Base-by-base conservation (phyloP, 2,329 filamentous ascomycete genomes). In the Fusarium ambrosium region DNA sequence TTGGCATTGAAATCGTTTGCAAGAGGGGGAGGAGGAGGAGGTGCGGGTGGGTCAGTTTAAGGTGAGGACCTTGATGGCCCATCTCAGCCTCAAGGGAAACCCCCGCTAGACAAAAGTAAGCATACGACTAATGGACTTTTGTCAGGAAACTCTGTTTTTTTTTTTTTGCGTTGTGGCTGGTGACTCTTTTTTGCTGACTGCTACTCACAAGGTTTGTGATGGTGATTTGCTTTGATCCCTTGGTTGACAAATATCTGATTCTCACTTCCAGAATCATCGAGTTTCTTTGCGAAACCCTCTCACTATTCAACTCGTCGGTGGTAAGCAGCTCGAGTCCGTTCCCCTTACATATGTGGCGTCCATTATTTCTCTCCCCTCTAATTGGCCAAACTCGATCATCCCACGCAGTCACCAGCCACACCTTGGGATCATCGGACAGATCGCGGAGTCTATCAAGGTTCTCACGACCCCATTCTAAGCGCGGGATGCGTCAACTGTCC, bases 31-130 rank as follows among this genome's bases (percentile, higher is more conserved):
- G 68, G n/a, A 20, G 32, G 34, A 56, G 32, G 39, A 66, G 56
- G 62, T 65, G 53, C 61, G 64, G 69, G 76, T 79, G 77, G 77
- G 77, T 79, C 77, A 66, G 56, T 66, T 72, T 77, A 77, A 78
- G 75, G 77, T 78, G 77, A 79, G 77, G 62, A 79, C 77, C 77
- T 76, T 78, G 77, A 79, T 79, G 77, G 77, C 71, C 72, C 72
- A 67, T 45, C 66, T 24, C 74, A 67, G 74, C 66, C 55, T 56
- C 56, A 62, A 41, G 62, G 66, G 51, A 24, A 60, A 27, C 51
- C 68, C 68, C 63, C 68, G 53, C 68, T 66, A 62, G 51, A 34
- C 32, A n/a, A 22, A 56, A 41, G 63, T 20, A 36, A 64, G 20
- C 20, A 24, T 32, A 32, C 56, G 32, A 64, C 36, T 63, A 70